Conservation (phyloP, 2,329 filamentous ascomycete species). For the Fusarium nygamai region DNA sequence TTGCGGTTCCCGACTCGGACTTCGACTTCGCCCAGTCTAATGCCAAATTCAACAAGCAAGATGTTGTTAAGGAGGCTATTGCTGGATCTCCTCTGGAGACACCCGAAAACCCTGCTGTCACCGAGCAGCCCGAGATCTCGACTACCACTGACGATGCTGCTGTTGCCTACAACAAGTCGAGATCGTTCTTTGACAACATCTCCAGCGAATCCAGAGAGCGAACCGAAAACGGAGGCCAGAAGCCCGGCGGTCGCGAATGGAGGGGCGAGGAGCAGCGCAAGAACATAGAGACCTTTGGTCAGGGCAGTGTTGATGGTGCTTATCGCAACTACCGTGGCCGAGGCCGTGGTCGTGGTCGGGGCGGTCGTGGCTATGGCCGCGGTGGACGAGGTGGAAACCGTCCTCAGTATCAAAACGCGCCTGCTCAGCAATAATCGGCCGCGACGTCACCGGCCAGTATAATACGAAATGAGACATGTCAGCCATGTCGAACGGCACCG, state of each 20-base stretch:
- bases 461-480: conserved; percentile 4
- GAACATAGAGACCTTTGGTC: conserved; percentile 98
- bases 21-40: conserved; percentile 82
- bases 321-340: conserved; percentile 83
- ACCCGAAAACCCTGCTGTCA: conserved; percentile 49
- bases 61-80: conserved; percentile 86
- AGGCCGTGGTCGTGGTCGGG: conserved; percentile 75
- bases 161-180: conserved; percentile 82
- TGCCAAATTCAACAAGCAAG: conserved; percentile 59
- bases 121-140: conserved; percentile 52
- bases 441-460: not conserved
- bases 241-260: conserved; percentile 85
- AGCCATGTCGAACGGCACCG: not conserved
- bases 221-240: conserved; percentile 73
- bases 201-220: conserved; percentile 93
- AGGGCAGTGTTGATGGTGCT: conserved; percentile 89
- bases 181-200: conserved; percentile 98
- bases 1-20: conserved; percentile 89
- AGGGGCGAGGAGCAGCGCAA: conserved; percentile 91
- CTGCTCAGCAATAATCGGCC: conserved; percentile 42
- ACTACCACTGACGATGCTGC: conserved; percentile 55
- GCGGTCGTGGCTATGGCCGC: conserved; percentile 52
- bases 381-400: conserved; percentile 54
- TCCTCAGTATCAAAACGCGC: conserved; percentile 45
- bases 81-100: conserved; percentile 76